phyloP scores from a whole-genome alignment of 495 filamentous ascomycete genomes.

The Aspergillus cristatus region DNA sequence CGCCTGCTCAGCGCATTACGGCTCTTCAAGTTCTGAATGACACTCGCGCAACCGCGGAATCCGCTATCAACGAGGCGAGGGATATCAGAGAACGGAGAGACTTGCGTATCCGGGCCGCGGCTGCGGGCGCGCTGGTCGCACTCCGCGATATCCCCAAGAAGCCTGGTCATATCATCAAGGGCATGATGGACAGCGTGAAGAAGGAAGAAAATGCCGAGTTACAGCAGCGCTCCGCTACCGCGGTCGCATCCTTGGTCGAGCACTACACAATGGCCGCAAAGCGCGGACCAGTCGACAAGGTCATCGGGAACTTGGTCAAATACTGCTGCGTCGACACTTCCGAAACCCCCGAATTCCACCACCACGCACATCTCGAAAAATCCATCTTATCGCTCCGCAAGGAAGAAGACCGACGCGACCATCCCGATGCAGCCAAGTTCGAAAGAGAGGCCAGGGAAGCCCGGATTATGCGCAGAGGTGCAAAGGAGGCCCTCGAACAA shows the following conservation, averaged over 20 bases:
- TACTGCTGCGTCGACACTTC: conserved; percentile 96
- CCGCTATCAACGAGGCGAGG: conserved; percentile 69
- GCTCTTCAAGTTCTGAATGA: conserved; percentile 65
- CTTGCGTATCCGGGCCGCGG: conserved; percentile 76
- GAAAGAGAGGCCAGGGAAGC: conserved; percentile 79
- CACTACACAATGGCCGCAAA: conserved; percentile 70
- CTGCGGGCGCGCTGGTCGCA: conserved; percentile 80
- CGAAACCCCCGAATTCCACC: conserved; percentile 88
- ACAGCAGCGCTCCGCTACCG: conserved; percentile 76
- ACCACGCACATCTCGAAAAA: conserved; percentile 61
- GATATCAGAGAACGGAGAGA: conserved; percentile 72
- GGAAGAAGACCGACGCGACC: conserved; percentile 91
- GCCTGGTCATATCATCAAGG: conserved; percentile 80
- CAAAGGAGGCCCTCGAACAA: conserved; percentile 91
- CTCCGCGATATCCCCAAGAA: conserved; percentile 83
- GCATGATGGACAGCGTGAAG: conserved; percentile 97
- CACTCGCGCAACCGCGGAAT: conserved; percentile 55
- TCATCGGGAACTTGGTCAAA: conserved; percentile 86
- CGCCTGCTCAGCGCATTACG: conserved; percentile 74
- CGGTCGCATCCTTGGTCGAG: conserved; percentile 75
- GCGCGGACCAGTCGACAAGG: conserved; percentile 78
- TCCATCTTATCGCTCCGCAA: conserved; percentile 87
- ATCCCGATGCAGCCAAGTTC: conserved; percentile 79
- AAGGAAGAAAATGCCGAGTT: conserved; percentile 85
- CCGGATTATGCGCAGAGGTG: conserved; percentile 79